phyloP scores from a whole-genome alignment of 768 basidiomycete genomes.

The Cystobasidium tubakii region DNA sequence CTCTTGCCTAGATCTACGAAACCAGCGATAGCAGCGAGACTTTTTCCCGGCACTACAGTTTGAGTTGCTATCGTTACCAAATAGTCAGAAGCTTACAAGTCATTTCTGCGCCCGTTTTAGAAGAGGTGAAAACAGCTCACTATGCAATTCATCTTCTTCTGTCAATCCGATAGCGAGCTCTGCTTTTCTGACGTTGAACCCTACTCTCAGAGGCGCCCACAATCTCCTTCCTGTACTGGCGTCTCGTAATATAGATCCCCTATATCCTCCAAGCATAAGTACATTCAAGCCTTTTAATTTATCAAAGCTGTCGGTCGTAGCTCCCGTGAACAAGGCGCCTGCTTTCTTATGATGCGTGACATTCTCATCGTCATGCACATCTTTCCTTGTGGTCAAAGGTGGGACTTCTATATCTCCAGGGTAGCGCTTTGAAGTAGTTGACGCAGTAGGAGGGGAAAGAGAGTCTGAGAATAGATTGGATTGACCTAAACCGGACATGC shows the following conservation, averaged over 20 bases:
- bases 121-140: neutral
- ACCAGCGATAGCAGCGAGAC: slow-evolving; percentile 35
- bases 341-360: neutral
- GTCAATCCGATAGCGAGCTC: slow-evolving; percentile 40
- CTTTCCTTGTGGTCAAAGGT: neutral
- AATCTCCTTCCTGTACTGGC: slow-evolving; percentile 35
- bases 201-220: slow-evolving; percentile 42
- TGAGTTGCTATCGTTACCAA: slow-evolving; percentile 32
- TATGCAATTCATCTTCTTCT: slow-evolving; percentile 40
- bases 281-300: slow-evolving; percentile 39
- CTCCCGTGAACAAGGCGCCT: neutral
- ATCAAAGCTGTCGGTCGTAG: slow-evolving; percentile 31
- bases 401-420: neutral
- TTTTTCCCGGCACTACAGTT: slow-evolving; percentile 38
- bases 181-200: slow-evolving; percentile 38
- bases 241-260: slow-evolving; percentile 40
- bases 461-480: neutral
- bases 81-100: too few relatives aligned
- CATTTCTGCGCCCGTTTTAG: too few relatives aligned
- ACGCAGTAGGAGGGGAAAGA: neutral
- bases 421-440: too few relatives aligned
- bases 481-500: slow-evolving; percentile 29
- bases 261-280: slow-evolving; percentile 41
- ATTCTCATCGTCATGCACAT: neutral
- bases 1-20: slow-evolving; percentile 41